These are phyloP conservation scores for Zizania latifolia DNA, from an alignment of 176 grass and related monocot species.

Conservation along the genomic window DNA sequence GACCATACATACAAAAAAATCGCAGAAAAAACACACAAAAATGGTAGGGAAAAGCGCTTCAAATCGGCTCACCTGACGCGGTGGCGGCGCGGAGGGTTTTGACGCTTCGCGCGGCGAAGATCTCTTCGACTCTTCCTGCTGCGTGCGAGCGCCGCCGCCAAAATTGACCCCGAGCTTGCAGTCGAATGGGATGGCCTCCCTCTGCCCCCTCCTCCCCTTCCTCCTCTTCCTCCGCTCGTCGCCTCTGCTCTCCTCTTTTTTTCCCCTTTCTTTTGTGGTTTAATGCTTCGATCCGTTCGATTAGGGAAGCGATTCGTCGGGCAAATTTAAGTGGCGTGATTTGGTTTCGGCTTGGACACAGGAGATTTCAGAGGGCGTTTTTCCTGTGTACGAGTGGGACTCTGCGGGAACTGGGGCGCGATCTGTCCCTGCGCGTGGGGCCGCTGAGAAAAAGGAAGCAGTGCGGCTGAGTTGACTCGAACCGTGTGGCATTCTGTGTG, in stretches of 20 bases:
- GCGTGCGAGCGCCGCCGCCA: conserved; percentile 25
- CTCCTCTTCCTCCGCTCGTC: neutral
- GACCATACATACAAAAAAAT: neutral
- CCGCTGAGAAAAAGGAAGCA: neutral
- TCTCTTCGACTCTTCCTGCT: neutral
- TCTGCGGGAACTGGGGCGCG: neutral
- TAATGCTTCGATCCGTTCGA: conserved; percentile 30
- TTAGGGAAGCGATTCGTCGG: conserved; percentile 6
- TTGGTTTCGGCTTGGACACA: conserved; percentile 5
- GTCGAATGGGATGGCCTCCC: neutral
- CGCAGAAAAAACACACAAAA: neutral
- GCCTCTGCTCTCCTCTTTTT: neutral
- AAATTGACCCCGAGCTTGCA: conserved; percentile 32
- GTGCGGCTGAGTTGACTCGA: conserved; percentile 28
- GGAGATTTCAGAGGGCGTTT: conserved; percentile 23
- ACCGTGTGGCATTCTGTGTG: neutral
- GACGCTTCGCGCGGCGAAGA: conserved; percentile 9
- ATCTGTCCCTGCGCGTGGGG: conserved; percentile 26
- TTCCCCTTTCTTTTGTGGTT: neutral
- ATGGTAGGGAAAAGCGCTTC: neutral
- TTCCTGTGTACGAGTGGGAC: conserved; percentile 25
- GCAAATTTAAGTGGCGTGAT: conserved; percentile 34
- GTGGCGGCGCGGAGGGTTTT: neutral
- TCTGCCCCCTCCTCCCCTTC: neutral
- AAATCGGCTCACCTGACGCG: conserved; percentile 10